These are phyloP conservation scores for Intubia oerlemansii DNA, from an alignment of 2,329 filamentous ascomycete species.

Conservation along the genomic window DNA sequence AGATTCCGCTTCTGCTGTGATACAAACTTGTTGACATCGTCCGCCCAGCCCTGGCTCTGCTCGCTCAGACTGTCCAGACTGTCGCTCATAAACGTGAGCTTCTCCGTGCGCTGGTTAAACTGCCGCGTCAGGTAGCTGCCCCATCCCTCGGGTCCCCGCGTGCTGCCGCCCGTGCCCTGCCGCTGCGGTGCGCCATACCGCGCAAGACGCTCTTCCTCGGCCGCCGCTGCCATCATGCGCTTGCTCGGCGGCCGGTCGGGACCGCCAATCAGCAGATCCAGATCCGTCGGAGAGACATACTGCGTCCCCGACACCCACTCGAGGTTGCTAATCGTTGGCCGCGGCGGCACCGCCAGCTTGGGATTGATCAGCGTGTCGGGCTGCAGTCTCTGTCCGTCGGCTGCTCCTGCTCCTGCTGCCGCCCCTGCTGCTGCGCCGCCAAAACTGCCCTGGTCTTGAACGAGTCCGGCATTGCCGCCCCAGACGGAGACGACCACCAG, in stretches of 20 bases:
- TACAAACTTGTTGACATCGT: constrained; percentile 76
- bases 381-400: too few relatives aligned
- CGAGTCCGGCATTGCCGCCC: constrained; percentile 40
- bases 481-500: constrained; percentile 67
- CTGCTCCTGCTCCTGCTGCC: too few relatives aligned
- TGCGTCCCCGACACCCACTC: constrained; percentile 96
- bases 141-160: constrained; percentile 32
- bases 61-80: constrained; percentile 66
- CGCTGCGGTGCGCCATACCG: constrained; percentile 17
- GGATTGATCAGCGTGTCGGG: constrained; percentile 68
- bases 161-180: constrained; percentile 11
- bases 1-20: constrained; percentile 72
- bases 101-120: constrained; percentile 78
- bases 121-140: constrained; percentile 69
- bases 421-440: too few relatives aligned
- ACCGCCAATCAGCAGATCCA: constrained; percentile 79
- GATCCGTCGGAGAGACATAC: constrained; percentile 65
- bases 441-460: constrained; percentile 30
- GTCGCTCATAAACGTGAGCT: constrained; percentile 62
- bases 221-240: constrained; percentile 63
- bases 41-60: constrained; percentile 63
- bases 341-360: constrained; percentile 47
- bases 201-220: constrained; percentile 46
- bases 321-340: constrained; percentile 84
- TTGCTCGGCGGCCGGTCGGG: constrained; percentile 75